Conservation (phyloP, 768 basidiomycete species). For the Lactarius deliciosus region DNA sequence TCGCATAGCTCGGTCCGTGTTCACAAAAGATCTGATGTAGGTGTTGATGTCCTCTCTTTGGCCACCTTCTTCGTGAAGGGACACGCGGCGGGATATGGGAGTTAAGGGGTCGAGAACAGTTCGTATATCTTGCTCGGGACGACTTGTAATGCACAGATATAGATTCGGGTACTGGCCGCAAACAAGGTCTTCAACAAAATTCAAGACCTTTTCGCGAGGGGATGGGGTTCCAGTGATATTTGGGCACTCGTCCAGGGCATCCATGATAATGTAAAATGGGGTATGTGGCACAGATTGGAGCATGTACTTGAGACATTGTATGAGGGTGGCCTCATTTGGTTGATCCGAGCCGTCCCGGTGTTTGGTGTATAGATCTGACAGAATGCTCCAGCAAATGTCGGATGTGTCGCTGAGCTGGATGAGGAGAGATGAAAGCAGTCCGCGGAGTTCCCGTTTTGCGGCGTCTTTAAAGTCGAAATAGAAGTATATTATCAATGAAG, state of each 20-base stretch:
- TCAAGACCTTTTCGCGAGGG: neutral
- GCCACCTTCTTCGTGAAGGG: slow-evolving; percentile 11
- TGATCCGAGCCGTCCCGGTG: neutral
- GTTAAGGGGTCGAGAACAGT: neutral
- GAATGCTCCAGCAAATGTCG: neutral
- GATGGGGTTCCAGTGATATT: neutral
- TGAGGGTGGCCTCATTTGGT: neutral
- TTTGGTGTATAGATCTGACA: neutral
- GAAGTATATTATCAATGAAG: neutral
- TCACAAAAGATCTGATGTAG: slow-evolving; percentile 5
- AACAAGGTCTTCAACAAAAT: neutral
- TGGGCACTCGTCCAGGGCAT: slow-evolving; percentile 12
- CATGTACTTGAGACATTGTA: neutral
- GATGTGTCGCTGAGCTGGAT: neutral
- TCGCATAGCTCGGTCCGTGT: slow-evolving; percentile 1
- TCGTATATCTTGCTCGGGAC: slow-evolving; percentile 11
- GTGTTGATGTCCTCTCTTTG: slow-evolving; percentile 4
- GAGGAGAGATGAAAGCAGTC: slow-evolving; percentile 2
- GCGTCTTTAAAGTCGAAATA: slow-evolving; percentile 6
- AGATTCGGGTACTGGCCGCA: neutral
- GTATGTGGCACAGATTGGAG: neutral
- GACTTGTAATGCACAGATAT: slow-evolving; percentile 9
- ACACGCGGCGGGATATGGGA: neutral
- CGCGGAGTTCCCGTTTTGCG: neutral
- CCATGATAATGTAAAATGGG: slow-evolving; percentile 2